Evolutionary conservation across 495 filamentous ascomycete genomes (phyloP), one percentile per base, ranked within the genome.

Genomic region (Penicillium dipodomyicola): DNA sequence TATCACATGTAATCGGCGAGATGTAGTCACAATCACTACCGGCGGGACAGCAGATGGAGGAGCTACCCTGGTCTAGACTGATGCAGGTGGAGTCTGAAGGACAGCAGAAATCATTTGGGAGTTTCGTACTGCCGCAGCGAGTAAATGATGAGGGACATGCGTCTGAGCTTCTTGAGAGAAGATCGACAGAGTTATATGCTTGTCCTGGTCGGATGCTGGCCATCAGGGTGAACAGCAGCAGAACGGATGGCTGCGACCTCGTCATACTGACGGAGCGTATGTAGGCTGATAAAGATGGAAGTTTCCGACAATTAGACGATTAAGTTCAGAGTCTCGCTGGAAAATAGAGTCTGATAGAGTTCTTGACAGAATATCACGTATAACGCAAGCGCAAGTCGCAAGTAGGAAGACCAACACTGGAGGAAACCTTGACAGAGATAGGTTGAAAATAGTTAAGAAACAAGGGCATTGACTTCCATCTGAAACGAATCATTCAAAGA

Each of bases 31-130:
- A 96, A 62, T 77, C 75, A 12, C 63, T 55, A 2, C 82, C 84
- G 3, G 70, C 54, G 8, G 89, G 90, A 68, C 92, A 96, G 76
- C 92, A 96, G 19, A 96, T 78, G 4, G 85, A 79, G 1, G 90
- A 88, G 12, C 82, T 89, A 32, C 74, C 78, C 42, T 72, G 79
- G 54, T 91, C 89, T 32, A 94, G 74, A 29, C 76, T 61, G 39
- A 86, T 67, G 66, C 92, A 96, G 20, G 70, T 82, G n/a, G 82
- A 72, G 3, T 67, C 72, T 17, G 76, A 61, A 8, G 83, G 73
- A 68, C 92, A 96, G 76, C 91, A 95, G 76, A 95, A 96, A 66
- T 82, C 75, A 39, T 75, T 72, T 2, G 90, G 88, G 15, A 93
- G 75, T 9, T 74, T 76, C 7, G 73, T 47, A 22, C 72, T 65